These are phyloP conservation scores for Fusarium pininemorale DNA, from an alignment of 2,329 filamentous ascomycete genomes.

Conservation along the genomic window DNA sequence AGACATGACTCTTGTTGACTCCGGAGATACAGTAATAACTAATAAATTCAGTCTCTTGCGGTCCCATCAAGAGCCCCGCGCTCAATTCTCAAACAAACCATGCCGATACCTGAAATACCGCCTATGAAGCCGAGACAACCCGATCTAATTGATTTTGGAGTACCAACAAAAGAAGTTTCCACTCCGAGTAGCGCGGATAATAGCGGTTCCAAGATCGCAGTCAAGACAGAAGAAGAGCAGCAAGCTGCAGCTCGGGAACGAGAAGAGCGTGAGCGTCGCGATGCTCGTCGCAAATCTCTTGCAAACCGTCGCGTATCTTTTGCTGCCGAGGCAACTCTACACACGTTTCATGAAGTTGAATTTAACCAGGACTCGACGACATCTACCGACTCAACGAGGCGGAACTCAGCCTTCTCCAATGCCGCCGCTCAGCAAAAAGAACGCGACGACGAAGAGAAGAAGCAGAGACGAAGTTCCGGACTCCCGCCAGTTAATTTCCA, in stretches of 20 bases:
- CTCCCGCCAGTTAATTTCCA: conserved; percentile 72
- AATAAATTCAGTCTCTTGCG: conserved; percentile 61
- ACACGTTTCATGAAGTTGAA: conserved; percentile 96
- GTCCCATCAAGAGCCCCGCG: conserved; percentile 61
- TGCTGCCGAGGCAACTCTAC: conserved; percentile 93
- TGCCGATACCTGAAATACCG: conserved; percentile 74
- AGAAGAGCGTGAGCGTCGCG: conserved; percentile 79
- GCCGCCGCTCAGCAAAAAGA: conserved; percentile 58
- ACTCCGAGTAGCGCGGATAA: conserved; percentile 37
- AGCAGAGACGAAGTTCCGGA: conserved; percentile 70
- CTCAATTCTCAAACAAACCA: conserved; percentile 84
- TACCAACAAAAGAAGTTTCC: conserved; percentile 13
- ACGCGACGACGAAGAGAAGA: conserved; percentile 68
- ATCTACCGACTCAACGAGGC: conserved; percentile 78
- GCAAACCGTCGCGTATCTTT: conserved; percentile 96
- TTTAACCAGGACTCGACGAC: conserved; percentile 87
- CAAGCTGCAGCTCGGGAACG: conserved; percentile 74
- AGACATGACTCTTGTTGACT: conserved; percentile 35
- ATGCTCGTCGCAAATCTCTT: conserved; percentile 90
- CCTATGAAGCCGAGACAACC: conserved; percentile 60
- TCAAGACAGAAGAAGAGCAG: conserved; percentile 76
- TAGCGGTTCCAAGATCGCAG: conserved; percentile 65
- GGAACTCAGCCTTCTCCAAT: conserved; percentile 63
- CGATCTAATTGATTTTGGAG: conserved; percentile 31
- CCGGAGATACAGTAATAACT: conserved; percentile 10